Evolutionary conservation across 202 grass and related monocot genomes (phyloP).

Genomic region (Dendrocalamus latiflorus): DNA sequence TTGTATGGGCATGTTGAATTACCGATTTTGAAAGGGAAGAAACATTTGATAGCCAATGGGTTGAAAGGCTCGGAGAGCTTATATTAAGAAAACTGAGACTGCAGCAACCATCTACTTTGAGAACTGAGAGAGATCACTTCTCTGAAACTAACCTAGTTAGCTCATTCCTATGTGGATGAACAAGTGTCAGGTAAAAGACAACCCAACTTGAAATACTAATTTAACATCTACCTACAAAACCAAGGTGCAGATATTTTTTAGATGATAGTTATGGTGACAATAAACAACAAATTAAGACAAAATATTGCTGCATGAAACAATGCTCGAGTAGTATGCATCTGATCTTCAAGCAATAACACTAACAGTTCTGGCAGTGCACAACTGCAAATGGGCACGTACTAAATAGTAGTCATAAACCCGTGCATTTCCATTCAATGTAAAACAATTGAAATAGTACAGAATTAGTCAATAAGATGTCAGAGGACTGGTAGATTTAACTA

Average conservation of each 20-base stretch:
- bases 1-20: constrained; percentile 14
- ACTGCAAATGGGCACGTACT: too few relatives aligned
- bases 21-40: constrained; percentile 71
- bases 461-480: too few relatives aligned
- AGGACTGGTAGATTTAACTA: too few relatives aligned
- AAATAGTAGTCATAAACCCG: too few relatives aligned
- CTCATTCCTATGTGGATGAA: constrained; percentile 45
- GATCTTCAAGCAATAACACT: background rate
- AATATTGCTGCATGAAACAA: background rate
- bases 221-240: too few relatives aligned
- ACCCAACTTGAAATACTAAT: too few relatives aligned
- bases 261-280: background rate
- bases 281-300: background rate
- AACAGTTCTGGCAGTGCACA: too few relatives aligned
- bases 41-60: constrained; percentile 66
- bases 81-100: constrained; percentile 68
- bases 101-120: constrained; percentile 63
- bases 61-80: constrained; percentile 58
- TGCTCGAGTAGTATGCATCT: background rate
- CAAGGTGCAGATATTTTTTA: too few relatives aligned
- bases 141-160: too few relatives aligned
- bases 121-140: constrained; percentile 59
- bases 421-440: too few relatives aligned
- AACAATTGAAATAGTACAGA: too few relatives aligned
- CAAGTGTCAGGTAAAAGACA: background rate